Evolutionary conservation across 805 yeast species (phyloP).

Genomic region (Hanseniaspora guilliermondii): DNA sequence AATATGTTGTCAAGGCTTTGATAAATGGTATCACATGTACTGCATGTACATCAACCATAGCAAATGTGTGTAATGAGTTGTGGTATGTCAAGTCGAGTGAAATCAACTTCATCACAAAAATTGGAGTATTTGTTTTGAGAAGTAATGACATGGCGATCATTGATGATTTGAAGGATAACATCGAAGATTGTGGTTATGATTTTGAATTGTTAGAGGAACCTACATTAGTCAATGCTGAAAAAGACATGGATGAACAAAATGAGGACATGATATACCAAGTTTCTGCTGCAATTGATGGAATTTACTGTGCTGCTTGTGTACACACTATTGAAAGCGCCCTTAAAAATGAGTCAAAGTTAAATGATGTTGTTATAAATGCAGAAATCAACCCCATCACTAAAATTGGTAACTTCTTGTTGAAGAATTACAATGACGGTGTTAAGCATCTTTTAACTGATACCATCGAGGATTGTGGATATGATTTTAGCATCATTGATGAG

Average conservation of each 20-base stretch:
- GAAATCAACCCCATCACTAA: slow-evolving; percentile 47
- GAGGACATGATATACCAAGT: not conserved
- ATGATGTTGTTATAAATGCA: slow-evolving; percentile 25
- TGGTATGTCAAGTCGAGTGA: slow-evolving; percentile 43
- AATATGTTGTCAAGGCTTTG: slow-evolving; percentile 30
- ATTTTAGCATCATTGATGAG: slow-evolving; percentile 35
- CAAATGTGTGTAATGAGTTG: slow-evolving; percentile 34
- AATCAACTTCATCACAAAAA: slow-evolving; percentile 47
- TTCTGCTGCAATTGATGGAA: slow-evolving; percentile 19
- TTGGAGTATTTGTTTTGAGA: slow-evolving; percentile 50
- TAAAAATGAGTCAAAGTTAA: slow-evolving; percentile 36
- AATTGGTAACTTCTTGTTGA: slow-evolving; percentile 45
- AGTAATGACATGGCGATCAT: slow-evolving; percentile 29
- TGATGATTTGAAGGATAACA: slow-evolving; percentile 34
- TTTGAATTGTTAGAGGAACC: slow-evolving; percentile 36
- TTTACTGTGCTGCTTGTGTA: slow-evolving; percentile 42
- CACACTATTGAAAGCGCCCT: slow-evolving; percentile 39
- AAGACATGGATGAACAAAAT: slow-evolving; percentile 19
- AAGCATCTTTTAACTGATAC: slow-evolving; percentile 32
- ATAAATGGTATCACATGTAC: slow-evolving; percentile 70
- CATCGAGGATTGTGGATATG: slow-evolving; percentile 56
- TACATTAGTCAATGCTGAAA: slow-evolving; percentile 32
- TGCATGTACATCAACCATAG: slow-evolving; percentile 51
- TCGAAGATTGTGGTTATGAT: slow-evolving; percentile 60
- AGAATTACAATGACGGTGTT: slow-evolving; percentile 26